phyloP scores from a whole-genome alignment of 441 rosid species.

The Omphalea diandra region DNA sequence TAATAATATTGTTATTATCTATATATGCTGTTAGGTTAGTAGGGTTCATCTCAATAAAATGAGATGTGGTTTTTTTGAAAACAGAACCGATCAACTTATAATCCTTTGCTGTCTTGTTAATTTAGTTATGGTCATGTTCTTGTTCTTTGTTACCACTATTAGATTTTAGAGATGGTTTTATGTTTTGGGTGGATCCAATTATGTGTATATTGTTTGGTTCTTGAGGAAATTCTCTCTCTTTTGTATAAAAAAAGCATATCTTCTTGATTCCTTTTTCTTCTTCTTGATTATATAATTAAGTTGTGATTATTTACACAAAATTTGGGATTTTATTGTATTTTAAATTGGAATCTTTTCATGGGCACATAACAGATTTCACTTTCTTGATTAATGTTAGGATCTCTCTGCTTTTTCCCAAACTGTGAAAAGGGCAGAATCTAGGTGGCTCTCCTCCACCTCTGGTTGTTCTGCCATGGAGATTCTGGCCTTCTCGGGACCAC shows the following conservation, averaged over 20 bases:
- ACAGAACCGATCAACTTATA: not conserved
- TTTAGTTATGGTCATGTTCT: not conserved
- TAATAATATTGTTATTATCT: not conserved
- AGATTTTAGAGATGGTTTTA: constrained; percentile 1
- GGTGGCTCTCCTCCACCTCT: not conserved
- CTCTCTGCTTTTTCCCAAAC: not conserved
- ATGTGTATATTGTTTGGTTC: constrained; percentile 24
- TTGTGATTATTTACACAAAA: too few species aligned
- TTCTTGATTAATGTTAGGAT: constrained; percentile 4
- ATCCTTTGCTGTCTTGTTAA: not conserved
- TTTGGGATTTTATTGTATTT: not conserved
- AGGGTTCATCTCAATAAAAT: constrained; percentile 26
- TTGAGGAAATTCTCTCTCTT: not conserved
- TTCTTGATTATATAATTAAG: not conserved
- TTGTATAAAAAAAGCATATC: not conserved
- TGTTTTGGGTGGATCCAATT: constrained; percentile 27
- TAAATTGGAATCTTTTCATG: not conserved
- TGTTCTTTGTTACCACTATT: not conserved
- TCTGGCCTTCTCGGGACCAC: constrained; percentile 19
- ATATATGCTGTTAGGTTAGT: constrained; percentile 9
- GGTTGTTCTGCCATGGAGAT: not conserved
- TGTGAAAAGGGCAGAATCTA: constrained; percentile 5
- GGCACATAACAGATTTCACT: not conserved
- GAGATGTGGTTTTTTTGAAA: constrained; percentile 15
- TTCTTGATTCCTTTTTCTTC: not conserved